Conservation (phyloP, 2,329 filamentous ascomycete genomes). For the Aspergillus unguis region DNA sequence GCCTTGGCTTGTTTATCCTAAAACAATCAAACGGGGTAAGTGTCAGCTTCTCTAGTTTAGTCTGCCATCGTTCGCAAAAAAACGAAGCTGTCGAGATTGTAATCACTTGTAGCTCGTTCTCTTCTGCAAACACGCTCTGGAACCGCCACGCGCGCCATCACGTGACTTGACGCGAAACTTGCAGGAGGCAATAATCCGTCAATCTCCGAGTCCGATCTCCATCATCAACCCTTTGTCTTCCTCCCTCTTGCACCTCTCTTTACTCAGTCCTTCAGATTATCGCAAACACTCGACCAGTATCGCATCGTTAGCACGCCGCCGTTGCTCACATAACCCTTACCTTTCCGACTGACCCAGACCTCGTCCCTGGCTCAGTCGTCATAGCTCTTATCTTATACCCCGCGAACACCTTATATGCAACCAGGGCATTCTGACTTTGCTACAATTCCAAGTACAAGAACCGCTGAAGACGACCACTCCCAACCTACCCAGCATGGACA, state of each 20-base stretch:
- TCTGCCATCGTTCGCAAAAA: background rate
- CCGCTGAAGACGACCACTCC: constrained; percentile 35
- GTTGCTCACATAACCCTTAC: background rate
- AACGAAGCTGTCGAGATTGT: background rate
- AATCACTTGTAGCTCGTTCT: background rate
- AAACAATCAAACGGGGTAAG: background rate
- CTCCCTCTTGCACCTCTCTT: constrained; percentile 1
- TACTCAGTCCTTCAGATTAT: background rate
- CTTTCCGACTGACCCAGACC: constrained; percentile 50
- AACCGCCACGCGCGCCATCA: constrained; percentile 22
- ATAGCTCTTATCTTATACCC: constrained; percentile 27
- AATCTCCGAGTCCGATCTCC: background rate
- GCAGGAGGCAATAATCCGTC: background rate
- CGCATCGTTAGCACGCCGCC: constrained; percentile 1
- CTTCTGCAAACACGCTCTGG: constrained; percentile 4
- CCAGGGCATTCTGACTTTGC: constrained; percentile 54
- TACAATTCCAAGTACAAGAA: constrained; percentile 44
- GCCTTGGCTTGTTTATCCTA: background rate
- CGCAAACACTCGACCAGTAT: background rate
- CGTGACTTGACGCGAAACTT: constrained; percentile 18
- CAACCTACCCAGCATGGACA: constrained; percentile 59
- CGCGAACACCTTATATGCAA: constrained; percentile 61
- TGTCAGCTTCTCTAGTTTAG: background rate
- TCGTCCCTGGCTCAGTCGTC: constrained; percentile 55
- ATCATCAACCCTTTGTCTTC: constrained; percentile 7